Base-by-base conservation (phyloP, 148 eudicot genomes). In the Rhododendron ferrugineum region DNA sequence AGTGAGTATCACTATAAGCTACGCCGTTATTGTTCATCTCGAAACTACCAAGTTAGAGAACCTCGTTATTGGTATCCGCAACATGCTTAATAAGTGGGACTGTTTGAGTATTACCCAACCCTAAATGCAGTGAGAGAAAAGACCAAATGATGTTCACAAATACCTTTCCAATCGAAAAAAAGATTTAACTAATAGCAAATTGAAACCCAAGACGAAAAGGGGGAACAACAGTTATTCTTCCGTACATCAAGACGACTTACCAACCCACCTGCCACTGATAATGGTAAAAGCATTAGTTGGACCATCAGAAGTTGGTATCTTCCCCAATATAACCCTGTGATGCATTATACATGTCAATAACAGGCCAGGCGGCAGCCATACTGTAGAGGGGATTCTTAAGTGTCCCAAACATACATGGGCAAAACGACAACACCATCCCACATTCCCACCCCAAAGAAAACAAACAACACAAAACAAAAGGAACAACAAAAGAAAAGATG, bases 271-370 rank as follows among this genome's bases (percentile, higher is more conserved):
- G 94, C 95, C 83, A 91, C 83, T 94, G 86, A 93, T 90, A 88
- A 93, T 68, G 90, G 98, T 94, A 92, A 89, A 96, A 88, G 95
- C 97, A 78, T 92, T 96, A 88, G 88, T 89, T 88, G 91, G 91
- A 86, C 98, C 99, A 90, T 90, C 94, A 92, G 94, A 90, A 85
- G 98, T 93, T 87, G 95, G 91, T 90, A 96, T 92, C 94, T 91
- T 93, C 93, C 99, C 99, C 98, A 96, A 93, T 88, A 90, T 81
- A 87, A 96, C 89, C 99, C 98, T 96, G 99, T 93, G 97, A 96
- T 85, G 91, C 95, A 93, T 93, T 88, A 86, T 89, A 92, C 89
- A 86, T 86, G 89, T 91, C 91, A 93, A 91, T 87, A 86, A 93
- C 87, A 92, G 90, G 91, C 89, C 86, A 89, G 87, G 86, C 83